Evolutionary conservation across 768 basidiomycete genomes (phyloP).

Genomic region (Lyophyllum decastes): DNA sequence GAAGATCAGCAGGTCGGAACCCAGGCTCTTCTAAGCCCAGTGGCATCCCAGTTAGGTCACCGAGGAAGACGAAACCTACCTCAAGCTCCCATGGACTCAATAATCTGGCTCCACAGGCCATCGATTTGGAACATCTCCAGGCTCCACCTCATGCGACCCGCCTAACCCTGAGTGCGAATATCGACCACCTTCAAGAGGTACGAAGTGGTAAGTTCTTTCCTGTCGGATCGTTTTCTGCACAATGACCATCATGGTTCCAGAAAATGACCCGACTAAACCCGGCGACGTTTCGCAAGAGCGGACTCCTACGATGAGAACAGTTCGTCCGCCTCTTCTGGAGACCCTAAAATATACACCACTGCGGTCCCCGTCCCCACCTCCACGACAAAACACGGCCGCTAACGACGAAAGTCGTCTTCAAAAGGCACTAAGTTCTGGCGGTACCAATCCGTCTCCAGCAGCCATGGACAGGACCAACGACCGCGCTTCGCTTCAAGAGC

Average conservation of each 20-base stretch:
- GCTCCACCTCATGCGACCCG: not conserved
- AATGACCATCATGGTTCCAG: not conserved
- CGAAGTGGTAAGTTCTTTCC: not conserved
- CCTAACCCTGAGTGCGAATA: not conserved
- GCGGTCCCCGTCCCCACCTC: constrained; percentile 5
- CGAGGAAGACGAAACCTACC: constrained; percentile 25
- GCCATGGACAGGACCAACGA: not conserved
- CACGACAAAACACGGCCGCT: not conserved
- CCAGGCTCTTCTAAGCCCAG: constrained; percentile 28
- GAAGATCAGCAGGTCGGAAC: constrained; percentile 24
- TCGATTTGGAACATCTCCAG: not conserved
- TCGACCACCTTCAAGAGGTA: not conserved
- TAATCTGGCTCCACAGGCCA: not conserved
- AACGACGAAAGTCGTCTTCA: constrained; percentile 19
- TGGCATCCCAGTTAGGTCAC: constrained; percentile 47
- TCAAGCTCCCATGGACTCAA: not conserved
- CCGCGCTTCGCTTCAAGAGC: constrained; percentile 7
- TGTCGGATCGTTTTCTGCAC: not conserved
- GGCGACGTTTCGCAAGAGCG: constrained; percentile 21
- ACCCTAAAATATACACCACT: constrained; percentile 12
- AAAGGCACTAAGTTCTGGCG: not conserved
- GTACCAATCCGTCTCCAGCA: not conserved
- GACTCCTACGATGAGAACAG: constrained; percentile 22
- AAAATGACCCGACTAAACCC: constrained; percentile 1
- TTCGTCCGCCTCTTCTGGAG: constrained; percentile 10